Conservation (phyloP, 768 basidiomycete genomes). For the Hysterangium stoloniferum region DNA sequence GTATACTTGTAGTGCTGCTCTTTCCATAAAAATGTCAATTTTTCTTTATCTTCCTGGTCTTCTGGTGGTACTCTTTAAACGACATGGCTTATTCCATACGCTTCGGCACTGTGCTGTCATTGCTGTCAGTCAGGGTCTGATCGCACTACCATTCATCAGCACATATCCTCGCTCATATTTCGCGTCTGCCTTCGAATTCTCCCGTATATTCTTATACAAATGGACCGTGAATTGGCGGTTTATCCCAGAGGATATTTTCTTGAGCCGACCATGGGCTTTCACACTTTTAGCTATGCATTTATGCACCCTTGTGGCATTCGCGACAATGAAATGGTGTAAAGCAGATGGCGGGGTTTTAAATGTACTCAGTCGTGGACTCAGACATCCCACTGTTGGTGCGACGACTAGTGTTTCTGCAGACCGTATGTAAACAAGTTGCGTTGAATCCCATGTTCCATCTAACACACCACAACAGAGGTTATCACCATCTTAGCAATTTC, state of each 20-base stretch:
- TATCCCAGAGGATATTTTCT: slow-evolving; percentile 67
- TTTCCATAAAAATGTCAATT: slow-evolving; percentile 94
- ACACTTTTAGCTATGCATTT: slow-evolving; percentile 63
- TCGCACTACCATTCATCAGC: slow-evolving; percentile 66
- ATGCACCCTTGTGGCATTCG: slow-evolving; percentile 53
- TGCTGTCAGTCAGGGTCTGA: slow-evolving; percentile 42
- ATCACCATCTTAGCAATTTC: slow-evolving; percentile 81
- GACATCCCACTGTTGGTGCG: slow-evolving; percentile 43
- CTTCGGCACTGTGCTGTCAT: slow-evolving; percentile 22
- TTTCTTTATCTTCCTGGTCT: slow-evolving; percentile 87
- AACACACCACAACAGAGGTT: slow-evolving; percentile 45
- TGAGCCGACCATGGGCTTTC: slow-evolving; percentile 52
- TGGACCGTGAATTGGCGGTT: slow-evolving; percentile 99
- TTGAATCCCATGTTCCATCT: slow-evolving; percentile 5
- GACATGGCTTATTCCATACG: slow-evolving; percentile 46
- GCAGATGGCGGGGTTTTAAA: slow-evolving; percentile 56
- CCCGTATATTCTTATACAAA: slow-evolving; percentile 82
- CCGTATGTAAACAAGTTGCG: slow-evolving; percentile 39
- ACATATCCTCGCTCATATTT: slow-evolving; percentile 59
- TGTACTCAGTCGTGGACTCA: slow-evolving; percentile 49
- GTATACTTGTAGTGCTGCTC: slow-evolving; percentile 48
- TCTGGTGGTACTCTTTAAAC: slow-evolving; percentile 73
- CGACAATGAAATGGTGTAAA: slow-evolving; percentile 67
- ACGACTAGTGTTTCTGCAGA: slow-evolving; percentile 45
- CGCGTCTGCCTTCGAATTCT: slow-evolving; percentile 74